Evolutionary conservation across 768 basidiomycete species (phyloP).

Genomic region (Chiua virens): DNA sequence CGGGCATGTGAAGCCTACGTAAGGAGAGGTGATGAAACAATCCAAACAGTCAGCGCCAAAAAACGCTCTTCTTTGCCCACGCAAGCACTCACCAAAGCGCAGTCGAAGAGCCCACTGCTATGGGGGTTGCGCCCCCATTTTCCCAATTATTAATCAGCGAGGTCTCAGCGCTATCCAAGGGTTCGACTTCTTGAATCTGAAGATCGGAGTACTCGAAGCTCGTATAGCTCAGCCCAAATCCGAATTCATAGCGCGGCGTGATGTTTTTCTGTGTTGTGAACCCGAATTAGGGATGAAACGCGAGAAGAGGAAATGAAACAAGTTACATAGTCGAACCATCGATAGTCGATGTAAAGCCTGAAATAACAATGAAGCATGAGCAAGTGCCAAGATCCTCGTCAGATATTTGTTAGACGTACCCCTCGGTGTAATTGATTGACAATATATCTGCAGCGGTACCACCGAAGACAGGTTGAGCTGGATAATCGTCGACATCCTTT

Average conservation of each 20-base stretch:
- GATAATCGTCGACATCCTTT: constrained; percentile 51
- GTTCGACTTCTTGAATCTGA: constrained; percentile 41
- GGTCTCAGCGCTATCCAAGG: constrained; percentile 27
- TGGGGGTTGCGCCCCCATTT: constrained; percentile 53
- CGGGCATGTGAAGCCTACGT: constrained; percentile 62
- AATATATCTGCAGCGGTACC: constrained; percentile 31
- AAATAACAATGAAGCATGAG: neutral
- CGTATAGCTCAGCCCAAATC: constrained; percentile 87
- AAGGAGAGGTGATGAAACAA: neutral
- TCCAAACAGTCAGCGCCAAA: too few relatives aligned
- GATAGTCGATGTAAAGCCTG: constrained; percentile 66
- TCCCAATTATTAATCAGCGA: constrained; percentile 53
- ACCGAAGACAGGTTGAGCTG: constrained; percentile 39
- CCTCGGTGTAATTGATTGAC: constrained; percentile 64
- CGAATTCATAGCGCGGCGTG: constrained; percentile 83
- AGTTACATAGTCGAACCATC: constrained; percentile 65
- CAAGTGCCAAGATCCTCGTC: too few relatives aligned
- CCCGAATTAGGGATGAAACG: too few relatives aligned
- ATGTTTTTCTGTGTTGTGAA: constrained; percentile 52
- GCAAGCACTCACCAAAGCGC: constrained; percentile 51
- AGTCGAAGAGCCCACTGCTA: constrained; percentile 55
- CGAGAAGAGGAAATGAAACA: neutral
- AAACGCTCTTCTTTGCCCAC: neutral
- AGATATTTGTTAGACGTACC: constrained; percentile 13
- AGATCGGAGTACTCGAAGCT: constrained; percentile 70